Base-by-base conservation (phyloP, 73 alveolate species). In the Urostyla sp. region DNA sequence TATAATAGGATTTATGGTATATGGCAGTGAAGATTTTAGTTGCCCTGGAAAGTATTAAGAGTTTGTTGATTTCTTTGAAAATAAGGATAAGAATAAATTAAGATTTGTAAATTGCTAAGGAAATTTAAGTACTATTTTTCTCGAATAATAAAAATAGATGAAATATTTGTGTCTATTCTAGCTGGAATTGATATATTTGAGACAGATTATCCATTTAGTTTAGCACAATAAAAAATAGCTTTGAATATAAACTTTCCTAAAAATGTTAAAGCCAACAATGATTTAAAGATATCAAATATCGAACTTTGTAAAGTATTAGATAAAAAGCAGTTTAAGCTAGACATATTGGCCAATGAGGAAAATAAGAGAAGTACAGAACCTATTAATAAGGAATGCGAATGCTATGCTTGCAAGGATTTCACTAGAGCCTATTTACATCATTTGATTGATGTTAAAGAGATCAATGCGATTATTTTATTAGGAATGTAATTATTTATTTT, bases 361-460 rank as follows among this genome's bases (percentile, higher is more conserved):
- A 15, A 43, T 28, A 66, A 66, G 30, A 28, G 27, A 8, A 8
- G 31, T 3, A 38, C 66, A 44, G 89, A 35, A 32, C 43, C 84
- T 30, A 21, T 78, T 27, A 80, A 30, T 13, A 48, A 49, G 26
- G 72, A 45, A 20, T 81, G 91, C 35, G 48, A 43, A 37, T 81
- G 91, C 80, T 55, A 36, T 23, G 73, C 91, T 7, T 81, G 91
- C 86, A 48, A 50, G 45, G 40, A 73, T 31, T 79, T 72, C 55
- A 53, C 52, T 49, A 26, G 87, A 53, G 91, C 81, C 0, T 81
- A 81, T 27, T 4, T 81, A n/a, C 73, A 73, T 38, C 91, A 81
- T 31, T 40, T 81, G 4, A 30, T 66, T 4, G 75, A 57, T 21
- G 75, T 74, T 28, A 44, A 81, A 43, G 91, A 81, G 43, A 67